Evolutionary conservation across 371 early-diverging fungal genomes (phyloP).

Genomic region (Rhizomucor miehei): DNA sequence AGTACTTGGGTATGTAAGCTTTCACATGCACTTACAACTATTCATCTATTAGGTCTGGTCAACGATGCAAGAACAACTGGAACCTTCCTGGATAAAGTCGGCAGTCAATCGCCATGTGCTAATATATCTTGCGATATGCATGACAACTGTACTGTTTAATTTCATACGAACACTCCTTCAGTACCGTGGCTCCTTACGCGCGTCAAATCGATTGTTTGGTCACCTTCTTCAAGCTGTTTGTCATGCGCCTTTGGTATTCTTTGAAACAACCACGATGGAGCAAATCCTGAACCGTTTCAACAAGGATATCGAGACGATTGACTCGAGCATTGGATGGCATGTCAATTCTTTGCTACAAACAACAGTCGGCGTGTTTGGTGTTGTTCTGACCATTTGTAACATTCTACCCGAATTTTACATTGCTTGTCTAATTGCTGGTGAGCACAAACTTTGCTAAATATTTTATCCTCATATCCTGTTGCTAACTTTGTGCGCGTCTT

Average conservation of each 20-base stretch:
- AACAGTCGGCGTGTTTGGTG: constrained; percentile 58
- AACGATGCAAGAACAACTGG: constrained; percentile 13
- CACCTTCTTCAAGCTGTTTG: constrained; percentile 58
- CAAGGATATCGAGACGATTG: constrained; percentile 81
- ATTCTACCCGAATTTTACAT: constrained; percentile 63
- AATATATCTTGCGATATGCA: constrained; percentile 17
- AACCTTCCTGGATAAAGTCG: not conserved
- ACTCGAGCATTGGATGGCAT: constrained; percentile 66
- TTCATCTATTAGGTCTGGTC: constrained; percentile 33
- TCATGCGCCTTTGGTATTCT: constrained; percentile 76
- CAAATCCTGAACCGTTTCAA: constrained; percentile 88
- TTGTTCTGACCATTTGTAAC: constrained; percentile 64
- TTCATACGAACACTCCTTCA: constrained; percentile 58
- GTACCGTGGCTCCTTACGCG: constrained; percentile 60
- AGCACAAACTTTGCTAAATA: too few relatives aligned
- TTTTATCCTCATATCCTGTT: not conserved
- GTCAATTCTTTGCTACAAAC: constrained; percentile 70
- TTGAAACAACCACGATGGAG: constrained; percentile 84
- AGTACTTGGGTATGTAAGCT: too few relatives aligned
- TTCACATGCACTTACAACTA: not conserved
- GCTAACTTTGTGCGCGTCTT: not conserved
- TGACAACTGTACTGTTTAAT: constrained; percentile 23
- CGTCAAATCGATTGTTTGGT: constrained; percentile 58
- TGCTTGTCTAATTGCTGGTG: constrained; percentile 33
- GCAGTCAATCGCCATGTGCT: constrained; percentile 11